Percentiles rank a stretch among this genome's conserved stretches.
These are phyloP conservation scores for Mortierella hygrophila DNA, from an alignment of 192 early-diverging fungal genomes.

Conservation along the genomic window DNA sequence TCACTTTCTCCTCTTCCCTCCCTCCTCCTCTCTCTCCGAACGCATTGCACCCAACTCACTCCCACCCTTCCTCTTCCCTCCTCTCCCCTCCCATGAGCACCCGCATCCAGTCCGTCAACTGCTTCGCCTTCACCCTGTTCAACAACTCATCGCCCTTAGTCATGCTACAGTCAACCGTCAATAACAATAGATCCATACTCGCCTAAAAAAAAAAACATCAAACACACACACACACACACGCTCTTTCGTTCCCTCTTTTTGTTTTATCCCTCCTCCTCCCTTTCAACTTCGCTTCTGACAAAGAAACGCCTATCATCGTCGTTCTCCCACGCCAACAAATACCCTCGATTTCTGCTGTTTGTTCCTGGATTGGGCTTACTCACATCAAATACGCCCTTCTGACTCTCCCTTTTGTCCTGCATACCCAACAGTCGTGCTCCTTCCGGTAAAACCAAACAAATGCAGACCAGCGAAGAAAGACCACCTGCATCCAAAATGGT, in stretches of 20 bases:
- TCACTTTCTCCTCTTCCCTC: background rate
- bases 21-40: too few relatives aligned
- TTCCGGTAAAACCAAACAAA: background rate
- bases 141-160: background rate
- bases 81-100: background rate
- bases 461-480: background rate
- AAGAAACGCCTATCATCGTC: background rate
- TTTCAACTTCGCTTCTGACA: too few relatives aligned
- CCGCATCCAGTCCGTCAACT: background rate
- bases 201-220: background rate
- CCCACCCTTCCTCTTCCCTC: background rate
- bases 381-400: background rate
- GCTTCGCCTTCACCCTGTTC: slow-evolving; percentile 9
- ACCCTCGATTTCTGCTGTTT: background rate
- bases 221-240: background rate
- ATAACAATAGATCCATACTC: background rate
- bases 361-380: slow-evolving; percentile 1
- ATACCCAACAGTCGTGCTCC: background rate
- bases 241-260: background rate
- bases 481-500: background rate
- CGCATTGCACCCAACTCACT: background rate
- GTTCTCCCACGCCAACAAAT: background rate
- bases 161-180: background rate
- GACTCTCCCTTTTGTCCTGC: background rate
- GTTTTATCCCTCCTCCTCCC: background rate